Percentiles rank a stretch among this genome's conserved stretches.
phyloP scores from a whole-genome alignment of 148 eudicot genomes.

The Amaranthus palmeri region DNA sequence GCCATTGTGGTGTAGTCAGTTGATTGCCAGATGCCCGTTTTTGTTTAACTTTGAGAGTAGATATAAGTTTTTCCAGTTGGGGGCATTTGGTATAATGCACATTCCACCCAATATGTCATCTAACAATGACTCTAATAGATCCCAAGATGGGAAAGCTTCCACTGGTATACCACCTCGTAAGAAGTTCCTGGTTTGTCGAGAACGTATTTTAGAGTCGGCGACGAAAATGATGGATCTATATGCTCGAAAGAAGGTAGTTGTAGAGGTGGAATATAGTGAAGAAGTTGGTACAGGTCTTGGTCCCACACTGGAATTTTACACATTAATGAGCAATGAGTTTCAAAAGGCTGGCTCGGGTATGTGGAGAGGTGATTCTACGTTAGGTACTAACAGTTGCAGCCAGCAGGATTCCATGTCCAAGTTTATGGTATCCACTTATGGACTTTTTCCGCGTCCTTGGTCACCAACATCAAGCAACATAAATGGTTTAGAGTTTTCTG shows the following conservation, averaged over 20 bases:
- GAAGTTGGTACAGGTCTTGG: conserved; percentile 99
- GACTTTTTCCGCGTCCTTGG: conserved; percentile 97
- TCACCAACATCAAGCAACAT: conserved; percentile 38
- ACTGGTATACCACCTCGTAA: conserved; percentile 49
- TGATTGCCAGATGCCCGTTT: conserved; percentile 68
- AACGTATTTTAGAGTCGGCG: conserved; percentile 68
- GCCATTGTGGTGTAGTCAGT: conserved; percentile 85
- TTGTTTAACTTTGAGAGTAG: conserved; percentile 78
- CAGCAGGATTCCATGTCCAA: conserved; percentile 32
- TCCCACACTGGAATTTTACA: conserved; percentile 92
- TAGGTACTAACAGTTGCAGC: conserved; percentile 25
- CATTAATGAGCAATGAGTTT: conserved; percentile 77
- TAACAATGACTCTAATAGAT: conserved; percentile 33
- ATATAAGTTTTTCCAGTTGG: conserved; percentile 73
- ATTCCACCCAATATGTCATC: conserved; percentile 35
- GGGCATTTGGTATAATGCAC: conserved; percentile 59
- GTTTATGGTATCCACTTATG: conserved; percentile 36
- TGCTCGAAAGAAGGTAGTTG: conserved; percentile 54
- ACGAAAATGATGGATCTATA: conserved; percentile 74
- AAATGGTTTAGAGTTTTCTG: conserved; percentile 43
- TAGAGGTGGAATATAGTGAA: conserved; percentile 87
- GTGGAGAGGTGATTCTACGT: conserved; percentile 76
- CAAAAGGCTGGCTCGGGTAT: conserved; percentile 69
- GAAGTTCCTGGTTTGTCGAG: conserved; percentile 61
- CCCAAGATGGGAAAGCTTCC: conserved; percentile 46